phyloP scores from a whole-genome alignment of 148 eudicot genomes.

The Diospyros lotus region DNA sequence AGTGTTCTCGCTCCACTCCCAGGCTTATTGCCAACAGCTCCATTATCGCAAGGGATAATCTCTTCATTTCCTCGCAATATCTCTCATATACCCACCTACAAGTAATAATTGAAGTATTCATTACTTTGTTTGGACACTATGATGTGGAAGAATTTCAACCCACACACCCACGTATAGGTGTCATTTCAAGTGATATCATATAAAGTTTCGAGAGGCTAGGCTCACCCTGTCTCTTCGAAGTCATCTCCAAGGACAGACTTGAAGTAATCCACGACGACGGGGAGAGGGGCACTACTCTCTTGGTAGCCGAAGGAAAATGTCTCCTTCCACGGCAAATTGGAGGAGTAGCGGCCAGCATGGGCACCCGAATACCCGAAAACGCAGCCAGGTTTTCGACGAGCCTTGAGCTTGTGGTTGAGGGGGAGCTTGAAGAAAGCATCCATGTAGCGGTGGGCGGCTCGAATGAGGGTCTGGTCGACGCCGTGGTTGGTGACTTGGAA shows the following conservation, averaged over 20 bases:
- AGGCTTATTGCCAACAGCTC: constrained; percentile 31
- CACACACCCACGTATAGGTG: too few relatives aligned
- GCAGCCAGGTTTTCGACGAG: constrained; percentile 19
- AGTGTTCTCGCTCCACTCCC: constrained; percentile 23
- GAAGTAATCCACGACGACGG: constrained; percentile 23
- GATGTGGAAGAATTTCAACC: too few relatives aligned
- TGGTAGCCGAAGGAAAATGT: constrained; percentile 33
- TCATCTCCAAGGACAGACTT: constrained; percentile 28
- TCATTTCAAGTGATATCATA: too few relatives aligned
- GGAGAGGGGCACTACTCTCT: constrained; percentile 3
- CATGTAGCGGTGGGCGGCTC: constrained; percentile 4
- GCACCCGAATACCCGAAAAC: constrained; percentile 33
- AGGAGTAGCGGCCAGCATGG: constrained; percentile 37
- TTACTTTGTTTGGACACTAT: neutral
- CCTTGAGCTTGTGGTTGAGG: constrained; percentile 18
- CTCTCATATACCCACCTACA: constrained; percentile 25
- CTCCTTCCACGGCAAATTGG: constrained; percentile 53
- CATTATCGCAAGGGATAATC: constrained; percentile 17
- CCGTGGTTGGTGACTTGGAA: constrained; percentile 54
- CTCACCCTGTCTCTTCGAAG: constrained; percentile 33
- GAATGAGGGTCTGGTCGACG: constrained; percentile 22
- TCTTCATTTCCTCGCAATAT: constrained; percentile 27
- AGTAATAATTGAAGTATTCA: neutral
- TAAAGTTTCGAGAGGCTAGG: too few relatives aligned
- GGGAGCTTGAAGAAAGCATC: constrained; percentile 33